Base-by-base conservation (phyloP, 202 grass and related monocot genomes). In the Brachypodium distachyon region DNA sequence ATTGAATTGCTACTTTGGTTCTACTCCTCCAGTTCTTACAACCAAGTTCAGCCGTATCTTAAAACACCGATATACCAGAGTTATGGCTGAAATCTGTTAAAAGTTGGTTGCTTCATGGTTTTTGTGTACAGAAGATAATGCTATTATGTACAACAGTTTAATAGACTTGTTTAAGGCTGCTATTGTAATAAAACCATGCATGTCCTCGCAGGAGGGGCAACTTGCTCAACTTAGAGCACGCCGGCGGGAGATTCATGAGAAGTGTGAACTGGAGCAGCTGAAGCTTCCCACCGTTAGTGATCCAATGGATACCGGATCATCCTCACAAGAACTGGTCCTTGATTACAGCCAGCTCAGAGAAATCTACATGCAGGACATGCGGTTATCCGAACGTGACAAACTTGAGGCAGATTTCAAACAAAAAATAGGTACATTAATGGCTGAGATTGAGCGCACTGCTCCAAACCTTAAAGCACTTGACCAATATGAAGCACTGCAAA, bases 401-500 rank as follows among this genome's bases (percentile, higher is more conserved):
- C 82, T 88, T 74, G 95, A 94, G 82, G 76, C 83, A 74, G 82
- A 92, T 40, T 98, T 98, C 42, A 98, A 98, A 77, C 77, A 90
- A 83, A 90, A 77, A 74, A 88, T 88, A 73, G 77, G 81, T 78
- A 47, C 32, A 12, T 53, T 92, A 77, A 62, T 88, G 51, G 91
- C 86, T 84, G 89, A 94, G 13, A 98, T 98, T 54, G 91, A 98
- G 70, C 87, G 77, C 58, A 98, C 95, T 55, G 89, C 91, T 72
- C 95, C 95, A 53, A 98, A 98, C 76, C 72, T 98, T 44, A 98
- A 94, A 91, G 95, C 95, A 34, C 50, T 98, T 29, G 95, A 98
- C 69, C 95, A 98, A 70, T 98, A 98, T 85, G 95, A 98, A 65
- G 85, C 77, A 67, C 72, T 98, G 49, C 91, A 92, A 81, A 86